Base-by-base conservation (phyloP, 1,139 yeast genomes). In the Taphrina confusa region DNA sequence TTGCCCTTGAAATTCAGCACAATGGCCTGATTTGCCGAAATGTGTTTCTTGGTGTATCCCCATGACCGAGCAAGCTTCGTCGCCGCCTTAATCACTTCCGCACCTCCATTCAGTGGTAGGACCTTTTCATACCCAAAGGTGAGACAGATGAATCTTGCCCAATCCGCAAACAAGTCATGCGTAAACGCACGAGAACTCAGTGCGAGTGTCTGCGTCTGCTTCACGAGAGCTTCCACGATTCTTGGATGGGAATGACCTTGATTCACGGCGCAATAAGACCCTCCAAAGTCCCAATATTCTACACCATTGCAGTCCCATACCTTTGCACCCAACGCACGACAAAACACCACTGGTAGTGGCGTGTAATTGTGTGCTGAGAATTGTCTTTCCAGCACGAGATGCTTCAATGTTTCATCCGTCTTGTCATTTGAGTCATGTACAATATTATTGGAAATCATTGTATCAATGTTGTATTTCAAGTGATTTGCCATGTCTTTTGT, bases 241-340 rank as follows among this genome's bases (percentile, higher is more conserved):
- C 87, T 84, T 63, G 97, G 97, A 72, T 91, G 97, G 74, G 97
- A 90, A 73, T 91, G 97, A 62, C 97, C 97, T 74, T 91, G 97
- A 77, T 91, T 91, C 40, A 91, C 97, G 11, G 97, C 97, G 37
- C 96, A 89, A 75, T 91, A 91, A 4, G 97, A 64, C 4, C 62
- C 64, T 3, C 64, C 55, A 36, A 64, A 63, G 60, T 64, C 65
- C 31, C 64, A 57, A 66, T 73, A 74, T 64, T 73, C 84, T 64
- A 23, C 16, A n/a, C 96, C 97, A 74, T 91, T 97, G 12, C 97
- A 96, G 72, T 91, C 97, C 97, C 97, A 91, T 34, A 91, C 97
- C 66, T 87, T 87, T 37, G 97, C 96, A 57, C 97, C 97, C 64
- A 74, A 66, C 16, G 96, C 97, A 71, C 80, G 84, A 68, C 87